phyloP scores from a whole-genome alignment of 108 stramenopile genomes.

The Parietichytrium sp. region DNA sequence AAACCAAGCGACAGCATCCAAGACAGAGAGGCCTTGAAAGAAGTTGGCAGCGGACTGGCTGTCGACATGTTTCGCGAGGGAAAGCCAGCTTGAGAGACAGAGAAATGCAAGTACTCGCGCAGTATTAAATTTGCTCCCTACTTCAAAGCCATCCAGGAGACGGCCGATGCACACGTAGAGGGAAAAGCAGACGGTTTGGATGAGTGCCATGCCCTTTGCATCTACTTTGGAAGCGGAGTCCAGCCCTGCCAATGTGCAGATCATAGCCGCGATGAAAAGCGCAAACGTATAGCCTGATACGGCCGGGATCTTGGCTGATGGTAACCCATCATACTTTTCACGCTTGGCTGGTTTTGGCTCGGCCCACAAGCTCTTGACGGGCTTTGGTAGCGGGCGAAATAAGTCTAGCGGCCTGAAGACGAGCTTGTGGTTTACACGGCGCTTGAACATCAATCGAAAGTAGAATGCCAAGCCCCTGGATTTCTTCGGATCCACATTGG shows the following conservation, averaged over 20 bases:
- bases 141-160: neutral
- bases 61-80: no score
- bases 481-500: neutral
- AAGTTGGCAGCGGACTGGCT: no score
- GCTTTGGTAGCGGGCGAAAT: neutral
- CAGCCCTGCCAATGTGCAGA: neutral
- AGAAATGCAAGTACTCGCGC: neutral
- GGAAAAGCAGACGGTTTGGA: neutral
- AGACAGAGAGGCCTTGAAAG: no score
- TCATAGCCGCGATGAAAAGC: neutral
- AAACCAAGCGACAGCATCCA: no score
- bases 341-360: neutral
- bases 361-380: neutral
- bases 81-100: constrained; percentile 20
- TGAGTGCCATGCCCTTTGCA: neutral
- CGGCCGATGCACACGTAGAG: neutral
- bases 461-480: neutral
- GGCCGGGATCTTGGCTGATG: neutral
- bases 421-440: constrained; percentile 7
- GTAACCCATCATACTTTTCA: neutral
- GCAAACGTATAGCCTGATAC: neutral
- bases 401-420: neutral
- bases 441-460: neutral
- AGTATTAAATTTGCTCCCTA: neutral
- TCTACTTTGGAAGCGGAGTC: neutral